Evolutionary conservation across 192 early-diverging fungal genomes (phyloP).

Genomic region (Powellomyces hirtus): DNA sequence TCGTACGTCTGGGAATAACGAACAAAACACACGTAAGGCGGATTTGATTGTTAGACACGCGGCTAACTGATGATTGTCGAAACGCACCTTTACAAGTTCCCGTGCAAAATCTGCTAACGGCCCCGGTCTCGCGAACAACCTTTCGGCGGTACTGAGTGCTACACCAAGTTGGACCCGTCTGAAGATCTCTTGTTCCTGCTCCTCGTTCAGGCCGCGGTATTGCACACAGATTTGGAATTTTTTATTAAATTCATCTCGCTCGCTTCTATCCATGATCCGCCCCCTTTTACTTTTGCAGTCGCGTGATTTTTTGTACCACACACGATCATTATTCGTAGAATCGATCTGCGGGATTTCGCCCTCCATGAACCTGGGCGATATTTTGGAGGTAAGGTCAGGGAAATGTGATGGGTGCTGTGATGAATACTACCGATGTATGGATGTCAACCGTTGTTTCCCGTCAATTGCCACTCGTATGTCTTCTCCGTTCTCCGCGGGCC

Average conservation of each 20-base stretch:
- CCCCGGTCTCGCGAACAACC: constrained; percentile 10
- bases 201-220: constrained; percentile 5
- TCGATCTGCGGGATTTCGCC: constrained; percentile 26
- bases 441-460: constrained; percentile 28
- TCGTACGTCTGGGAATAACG: neutral
- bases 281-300: neutral
- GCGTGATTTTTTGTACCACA: constrained; percentile 17
- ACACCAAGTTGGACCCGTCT: constrained; percentile 19
- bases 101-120: constrained; percentile 1
- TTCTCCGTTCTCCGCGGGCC: neutral
- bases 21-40: neutral
- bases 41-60: neutral
- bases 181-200: constrained; percentile 27
- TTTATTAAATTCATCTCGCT: constrained; percentile 9
- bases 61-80: neutral
- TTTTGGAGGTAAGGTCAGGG: too few relatives aligned
- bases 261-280: neutral
- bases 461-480: constrained; percentile 21
- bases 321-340: neutral
- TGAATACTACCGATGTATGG: too few relatives aligned
- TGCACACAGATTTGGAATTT: constrained; percentile 19
- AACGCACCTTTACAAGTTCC: constrained; percentile 4
- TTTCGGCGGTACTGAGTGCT: constrained; percentile 18
- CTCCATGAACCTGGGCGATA: constrained; percentile 14
- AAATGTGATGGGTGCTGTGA: too few relatives aligned